Evolutionary conservation across 768 basidiomycete species (phyloP), one percentile per base, ranked within the genome.

Genomic region (Xerocomus spinulosus): DNA sequence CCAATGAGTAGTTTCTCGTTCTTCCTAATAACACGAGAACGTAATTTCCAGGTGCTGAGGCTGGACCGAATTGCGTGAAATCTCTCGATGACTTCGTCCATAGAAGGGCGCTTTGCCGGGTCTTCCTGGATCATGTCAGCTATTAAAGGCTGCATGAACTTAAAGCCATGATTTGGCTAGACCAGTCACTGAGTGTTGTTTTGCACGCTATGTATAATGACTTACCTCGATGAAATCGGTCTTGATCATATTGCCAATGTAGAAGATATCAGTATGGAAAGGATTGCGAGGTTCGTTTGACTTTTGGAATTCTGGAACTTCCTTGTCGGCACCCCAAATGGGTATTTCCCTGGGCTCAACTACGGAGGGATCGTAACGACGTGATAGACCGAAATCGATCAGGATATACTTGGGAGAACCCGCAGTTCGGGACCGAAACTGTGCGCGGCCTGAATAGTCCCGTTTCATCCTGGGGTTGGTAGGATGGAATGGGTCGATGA

Each of bases 251-350:
- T 37, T 37, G 9, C 35, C 35, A 20, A 37, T 37, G 12, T 37
- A 37, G 13, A 37, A 37, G 20, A 37, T 12, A 23, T 37, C 35
- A 37, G 35, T 37, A 12, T 18, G 35, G 7, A 37, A 37, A 3
- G 35, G 35, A 37, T 37, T 37, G 17, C 35, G 9, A 4, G 35
- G 35, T 21, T 37, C 18, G 10, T 37, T 37, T 4, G 35, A 37
- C 5, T 20, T 23, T 37, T 21, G 18, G 10, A 20, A 37, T 23
- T 37, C 35, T 5, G 35, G 35, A 5, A 37, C 35, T 9, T 37
- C 35, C 9, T 37, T 20, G 20, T 80, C 75, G 2, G 66, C 74
- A 1, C 74, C 76, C 7, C 52, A 51, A 9, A 72, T 59, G 0
- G 68, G 62, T 2, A 49, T 40, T 30, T 64, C 68, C 2, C 56